A percentile compares a stretch with the other conserved stretches of the same genome.
phyloP scores from a whole-genome alignment of 805 yeast species.

The Vanderwaltozyma verrucispora region DNA sequence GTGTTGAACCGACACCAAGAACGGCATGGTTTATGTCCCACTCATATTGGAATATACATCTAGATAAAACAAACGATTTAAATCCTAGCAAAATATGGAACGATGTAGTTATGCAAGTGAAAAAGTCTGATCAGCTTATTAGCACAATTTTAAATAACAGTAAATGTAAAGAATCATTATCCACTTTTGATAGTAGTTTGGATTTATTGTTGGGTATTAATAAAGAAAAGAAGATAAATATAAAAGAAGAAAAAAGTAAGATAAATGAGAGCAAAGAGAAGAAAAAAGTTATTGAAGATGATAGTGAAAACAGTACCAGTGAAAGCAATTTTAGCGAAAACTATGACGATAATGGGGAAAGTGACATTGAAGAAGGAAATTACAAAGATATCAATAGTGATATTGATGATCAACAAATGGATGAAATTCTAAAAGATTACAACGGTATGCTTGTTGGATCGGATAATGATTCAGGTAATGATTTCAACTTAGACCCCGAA shows the following conservation, averaged over 20 bases:
- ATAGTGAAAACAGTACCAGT: background rate
- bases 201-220: constrained; percentile 28
- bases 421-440: constrained; percentile 21
- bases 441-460: constrained; percentile 32
- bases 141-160: constrained; percentile 39
- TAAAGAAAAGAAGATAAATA: constrained; percentile 14
- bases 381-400: constrained; percentile 5
- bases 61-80: constrained; percentile 23
- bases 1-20: background rate
- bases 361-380: constrained; percentile 13
- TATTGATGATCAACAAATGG: constrained; percentile 8
- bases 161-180: constrained; percentile 38
- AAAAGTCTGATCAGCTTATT: constrained; percentile 17
- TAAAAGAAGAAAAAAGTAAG: constrained; percentile 1
- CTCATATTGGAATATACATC: constrained; percentile 18
- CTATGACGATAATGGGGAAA: constrained; percentile 1
- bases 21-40: constrained; percentile 20
- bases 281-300: constrained; percentile 12
- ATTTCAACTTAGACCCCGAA: constrained; percentile 21
- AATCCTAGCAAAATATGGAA: constrained; percentile 42
- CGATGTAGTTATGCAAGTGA: constrained; percentile 18
- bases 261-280: constrained; percentile 11
- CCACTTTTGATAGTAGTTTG: constrained; percentile 31
- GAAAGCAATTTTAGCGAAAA: background rate
- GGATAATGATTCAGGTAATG: constrained; percentile 33